Evolutionary conservation across 2,329 filamentous ascomycete genomes (phyloP).

Genomic region (Thelonectria discophora): DNA sequence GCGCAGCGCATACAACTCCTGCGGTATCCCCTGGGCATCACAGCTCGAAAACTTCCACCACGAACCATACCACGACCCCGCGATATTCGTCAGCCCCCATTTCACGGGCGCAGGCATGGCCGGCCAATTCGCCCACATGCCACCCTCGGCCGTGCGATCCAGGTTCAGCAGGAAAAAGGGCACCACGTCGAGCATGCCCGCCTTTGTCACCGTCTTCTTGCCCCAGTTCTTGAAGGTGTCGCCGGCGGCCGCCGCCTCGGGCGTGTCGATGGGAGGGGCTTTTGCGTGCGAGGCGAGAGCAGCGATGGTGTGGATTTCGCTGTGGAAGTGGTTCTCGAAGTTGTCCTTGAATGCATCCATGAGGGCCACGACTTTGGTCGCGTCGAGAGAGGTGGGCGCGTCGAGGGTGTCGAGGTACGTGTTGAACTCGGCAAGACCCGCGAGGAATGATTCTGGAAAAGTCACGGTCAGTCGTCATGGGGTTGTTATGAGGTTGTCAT

Average conservation of each 20-base stretch:
- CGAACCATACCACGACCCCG: constrained; percentile 62
- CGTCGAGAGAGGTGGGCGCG: constrained; percentile 54
- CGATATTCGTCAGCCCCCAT: constrained; percentile 68
- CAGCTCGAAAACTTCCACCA: constrained; percentile 75
- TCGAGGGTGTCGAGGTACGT: constrained; percentile 58
- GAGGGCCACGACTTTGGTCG: constrained; percentile 56
- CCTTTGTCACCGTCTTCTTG: constrained; percentile 70
- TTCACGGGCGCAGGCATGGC: constrained; percentile 68
- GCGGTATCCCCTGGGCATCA: constrained; percentile 60
- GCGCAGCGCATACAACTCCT: constrained; percentile 61
- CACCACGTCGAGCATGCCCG: constrained; percentile 66
- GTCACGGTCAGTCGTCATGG: neutral
- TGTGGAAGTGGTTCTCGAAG: constrained; percentile 65
- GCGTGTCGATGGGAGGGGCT: constrained; percentile 57
- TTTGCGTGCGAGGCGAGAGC: constrained; percentile 58
- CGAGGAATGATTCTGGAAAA: constrained; percentile 56
- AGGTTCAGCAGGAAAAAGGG: constrained; percentile 73
- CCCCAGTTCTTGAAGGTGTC: constrained; percentile 68
- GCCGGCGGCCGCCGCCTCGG: constrained; percentile 55
- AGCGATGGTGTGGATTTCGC: constrained; percentile 63
- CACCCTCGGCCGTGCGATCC: constrained; percentile 66
- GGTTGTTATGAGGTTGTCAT: neutral
- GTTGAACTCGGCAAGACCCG: constrained; percentile 60
- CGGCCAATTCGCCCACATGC: constrained; percentile 69
- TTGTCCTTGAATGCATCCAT: constrained; percentile 60